These are phyloP conservation scores for Eimeria mitis DNA, from an alignment of 169 alveolate genomes.

Conservation along the genomic window DNA sequence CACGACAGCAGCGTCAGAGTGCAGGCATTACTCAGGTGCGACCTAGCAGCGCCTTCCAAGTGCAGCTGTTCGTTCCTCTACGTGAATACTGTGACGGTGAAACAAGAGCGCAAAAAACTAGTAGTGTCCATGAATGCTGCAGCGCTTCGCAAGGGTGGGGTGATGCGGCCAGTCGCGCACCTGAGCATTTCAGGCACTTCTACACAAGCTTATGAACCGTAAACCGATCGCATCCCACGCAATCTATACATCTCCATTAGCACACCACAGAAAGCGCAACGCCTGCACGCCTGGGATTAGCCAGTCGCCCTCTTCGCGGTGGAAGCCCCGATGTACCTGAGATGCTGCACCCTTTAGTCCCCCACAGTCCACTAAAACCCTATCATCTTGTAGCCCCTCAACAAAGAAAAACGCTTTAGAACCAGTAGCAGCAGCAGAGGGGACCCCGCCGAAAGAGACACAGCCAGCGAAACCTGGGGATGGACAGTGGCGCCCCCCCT, in stretches of 20 bases:
- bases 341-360: background rate
- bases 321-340: background rate
- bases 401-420: background rate
- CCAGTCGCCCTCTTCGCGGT: background rate
- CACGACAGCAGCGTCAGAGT: background rate
- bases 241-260: background rate
- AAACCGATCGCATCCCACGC: background rate
- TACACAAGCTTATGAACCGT: background rate
- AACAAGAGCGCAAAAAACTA: no score
- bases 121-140: background rate
- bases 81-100: no score
- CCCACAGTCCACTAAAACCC: background rate
- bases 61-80: no score
- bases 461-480: conserved; percentile 18
- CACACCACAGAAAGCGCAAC: background rate
- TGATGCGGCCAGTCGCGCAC: background rate
- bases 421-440: conserved; percentile 16
- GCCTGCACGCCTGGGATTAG: background rate
- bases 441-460: conserved; percentile 21
- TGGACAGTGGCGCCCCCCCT: conserved; percentile 17
- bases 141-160: background rate
- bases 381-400: background rate
- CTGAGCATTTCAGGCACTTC: background rate
- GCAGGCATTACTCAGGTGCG: background rate
- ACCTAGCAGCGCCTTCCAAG: background rate